Percentiles rank a stretch among this genome's conserved stretches.
Conservation (phyloP, 306 rosid genomes). For the Sicyos edulis region DNA sequence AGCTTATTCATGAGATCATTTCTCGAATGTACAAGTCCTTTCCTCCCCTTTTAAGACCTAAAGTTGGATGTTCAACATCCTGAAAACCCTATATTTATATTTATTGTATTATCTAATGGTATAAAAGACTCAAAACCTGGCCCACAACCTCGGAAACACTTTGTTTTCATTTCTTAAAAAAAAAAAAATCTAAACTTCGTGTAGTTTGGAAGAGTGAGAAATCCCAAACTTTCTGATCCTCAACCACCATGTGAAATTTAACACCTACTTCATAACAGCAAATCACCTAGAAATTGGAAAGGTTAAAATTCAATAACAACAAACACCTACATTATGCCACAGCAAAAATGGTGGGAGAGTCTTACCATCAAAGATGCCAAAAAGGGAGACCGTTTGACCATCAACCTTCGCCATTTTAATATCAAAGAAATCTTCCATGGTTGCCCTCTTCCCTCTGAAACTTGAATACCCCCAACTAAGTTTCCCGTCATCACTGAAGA, state of each 20-base stretch:
- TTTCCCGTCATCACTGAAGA: conserved; percentile 76
- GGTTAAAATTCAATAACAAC: not conserved
- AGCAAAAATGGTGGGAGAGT: conserved; percentile 23
- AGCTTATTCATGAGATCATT: too few species aligned
- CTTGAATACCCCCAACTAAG: conserved; percentile 86
- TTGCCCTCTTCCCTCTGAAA: conserved; percentile 82
- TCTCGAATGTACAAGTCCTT: too few species aligned
- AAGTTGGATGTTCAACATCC: too few species aligned
- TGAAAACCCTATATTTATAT: too few species aligned
- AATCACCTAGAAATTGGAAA: not conserved
- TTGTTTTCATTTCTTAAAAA: too few species aligned
- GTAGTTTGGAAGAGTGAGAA: not conserved
- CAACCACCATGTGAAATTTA: not conserved
- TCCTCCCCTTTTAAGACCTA: too few species aligned
- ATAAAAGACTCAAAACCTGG: too few species aligned
- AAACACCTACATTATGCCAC: conserved; percentile 6
- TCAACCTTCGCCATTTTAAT: conserved; percentile 59
- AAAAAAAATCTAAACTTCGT: not conserved
- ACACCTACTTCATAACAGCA: not conserved
- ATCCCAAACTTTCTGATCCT: not conserved
- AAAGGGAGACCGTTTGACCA: conserved; percentile 63
- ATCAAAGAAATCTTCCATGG: conserved; percentile 95
- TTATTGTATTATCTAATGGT: too few species aligned
- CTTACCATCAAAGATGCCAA: conserved; percentile 96
- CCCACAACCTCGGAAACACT: too few species aligned